phyloP scores from a whole-genome alignment of 176 grass and related monocot genomes.

The Oryza coarctata region DNA sequence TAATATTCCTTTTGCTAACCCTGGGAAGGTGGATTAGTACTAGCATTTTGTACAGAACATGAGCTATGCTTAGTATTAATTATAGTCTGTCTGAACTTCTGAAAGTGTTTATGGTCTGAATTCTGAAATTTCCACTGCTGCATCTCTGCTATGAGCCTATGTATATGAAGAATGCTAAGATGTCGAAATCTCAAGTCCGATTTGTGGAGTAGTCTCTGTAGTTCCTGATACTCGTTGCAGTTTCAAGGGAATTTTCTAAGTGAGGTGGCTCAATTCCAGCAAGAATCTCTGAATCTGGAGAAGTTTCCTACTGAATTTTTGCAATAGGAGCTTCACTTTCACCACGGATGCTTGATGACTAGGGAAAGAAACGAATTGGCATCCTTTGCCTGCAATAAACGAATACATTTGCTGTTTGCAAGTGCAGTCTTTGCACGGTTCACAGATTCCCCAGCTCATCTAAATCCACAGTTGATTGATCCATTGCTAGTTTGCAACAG shows the following conservation, averaged over 20 bases:
- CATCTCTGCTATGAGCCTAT: not conserved
- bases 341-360: not conserved
- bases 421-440: too few relatives aligned
- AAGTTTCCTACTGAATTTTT: not conserved
- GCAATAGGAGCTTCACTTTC: not conserved
- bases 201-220: not conserved
- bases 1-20: slow-evolving; percentile 25
- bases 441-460: not conserved
- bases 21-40: slow-evolving; percentile 33
- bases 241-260: not conserved
- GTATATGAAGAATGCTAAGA: not conserved
- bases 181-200: not conserved
- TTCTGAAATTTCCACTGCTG: not conserved
- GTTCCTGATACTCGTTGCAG: not conserved
- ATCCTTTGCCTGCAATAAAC: not conserved
- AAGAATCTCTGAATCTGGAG: not conserved
- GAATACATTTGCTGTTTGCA: slow-evolving; percentile 17
- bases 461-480: not conserved
- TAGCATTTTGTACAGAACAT: slow-evolving; percentile 42
- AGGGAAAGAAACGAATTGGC: not conserved
- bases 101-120: not conserved
- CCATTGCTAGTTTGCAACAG: not conserved
- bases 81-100: slow-evolving; percentile 1
- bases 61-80: not conserved
- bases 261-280: not conserved